phyloP scores from a whole-genome alignment of 495 filamentous ascomycete genomes.

The Chaetomium cochliodes region DNA sequence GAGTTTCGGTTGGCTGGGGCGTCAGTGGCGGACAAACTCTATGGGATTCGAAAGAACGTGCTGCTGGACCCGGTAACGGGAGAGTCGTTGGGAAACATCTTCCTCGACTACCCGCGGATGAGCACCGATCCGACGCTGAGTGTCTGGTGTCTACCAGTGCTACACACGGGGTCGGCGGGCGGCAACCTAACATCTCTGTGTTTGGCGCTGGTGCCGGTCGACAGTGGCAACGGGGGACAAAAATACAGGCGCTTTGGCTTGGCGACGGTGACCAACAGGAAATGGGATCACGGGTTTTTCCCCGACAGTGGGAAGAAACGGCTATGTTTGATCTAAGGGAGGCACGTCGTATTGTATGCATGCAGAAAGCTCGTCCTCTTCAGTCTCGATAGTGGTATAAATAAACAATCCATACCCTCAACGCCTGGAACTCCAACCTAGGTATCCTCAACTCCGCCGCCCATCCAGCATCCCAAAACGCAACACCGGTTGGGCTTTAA shows the following conservation, averaged over 20 bases:
- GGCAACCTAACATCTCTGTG: not conserved
- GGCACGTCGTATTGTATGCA: not conserved
- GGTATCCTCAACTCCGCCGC: no score
- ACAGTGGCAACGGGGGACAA: not conserved
- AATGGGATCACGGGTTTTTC: not conserved
- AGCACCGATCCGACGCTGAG: slow-evolving; percentile 5
- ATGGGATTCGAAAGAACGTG: not conserved
- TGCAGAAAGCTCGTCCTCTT: not conserved
- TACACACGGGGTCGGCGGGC: not conserved
- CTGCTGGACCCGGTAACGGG: slow-evolving; percentile 3
- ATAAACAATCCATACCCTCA: not conserved
- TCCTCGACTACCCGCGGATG: not conserved
- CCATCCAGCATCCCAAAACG: no score
- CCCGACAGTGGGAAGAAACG: not conserved
- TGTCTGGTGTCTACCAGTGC: slow-evolving; percentile 8
- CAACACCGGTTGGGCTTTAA: no score
- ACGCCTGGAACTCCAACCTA: not conserved
- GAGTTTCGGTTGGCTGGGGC: not conserved
- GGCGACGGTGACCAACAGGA: slow-evolving; percentile 7
- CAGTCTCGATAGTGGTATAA: no score
- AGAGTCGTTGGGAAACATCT: not conserved
- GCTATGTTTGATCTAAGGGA: not conserved
- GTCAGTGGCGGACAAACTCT: not conserved
- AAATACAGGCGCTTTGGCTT: not conserved
- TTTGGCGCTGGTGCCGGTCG: not conserved